Conservation (phyloP, 306 rosid genomes). For the Clitoria ternatea region DNA sequence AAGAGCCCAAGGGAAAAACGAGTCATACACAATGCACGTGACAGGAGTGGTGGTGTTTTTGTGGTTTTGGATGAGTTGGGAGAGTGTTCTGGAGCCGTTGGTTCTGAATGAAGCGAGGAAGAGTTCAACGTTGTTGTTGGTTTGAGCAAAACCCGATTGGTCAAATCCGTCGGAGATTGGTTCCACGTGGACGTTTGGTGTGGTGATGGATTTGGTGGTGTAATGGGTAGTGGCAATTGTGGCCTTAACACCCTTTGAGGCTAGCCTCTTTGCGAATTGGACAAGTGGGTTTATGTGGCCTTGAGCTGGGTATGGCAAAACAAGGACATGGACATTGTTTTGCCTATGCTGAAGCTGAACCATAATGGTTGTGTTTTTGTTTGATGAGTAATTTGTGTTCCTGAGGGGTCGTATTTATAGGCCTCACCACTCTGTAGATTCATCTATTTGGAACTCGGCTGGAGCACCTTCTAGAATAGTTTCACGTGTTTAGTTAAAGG, state of each 20-base stretch:
- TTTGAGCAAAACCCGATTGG: constrained; percentile 43
- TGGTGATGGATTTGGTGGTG: constrained; percentile 34
- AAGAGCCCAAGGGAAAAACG: constrained; percentile 50
- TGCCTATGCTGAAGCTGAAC: neutral
- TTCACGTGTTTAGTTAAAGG: too few species aligned
- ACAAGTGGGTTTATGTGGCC: constrained; percentile 53
- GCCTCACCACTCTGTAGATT: too few species aligned
- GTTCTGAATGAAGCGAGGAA: constrained; percentile 32
- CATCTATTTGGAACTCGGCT: too few species aligned
- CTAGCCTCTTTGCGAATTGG: constrained; percentile 45
- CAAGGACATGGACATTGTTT: constrained; percentile 28
- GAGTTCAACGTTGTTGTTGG: constrained; percentile 10
- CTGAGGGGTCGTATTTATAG: neutral
- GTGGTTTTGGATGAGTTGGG: constrained; percentile 23
- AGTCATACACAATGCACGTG: constrained; percentile 45
- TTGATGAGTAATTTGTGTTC: neutral
- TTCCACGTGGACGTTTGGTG: constrained; percentile 36
- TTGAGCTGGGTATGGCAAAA: constrained; percentile 51
- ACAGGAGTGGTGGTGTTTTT: constrained; percentile 8
- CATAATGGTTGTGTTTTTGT: neutral
- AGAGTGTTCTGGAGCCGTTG: constrained; percentile 35
- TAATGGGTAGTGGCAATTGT: constrained; percentile 51
- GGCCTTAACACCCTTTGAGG: constrained; percentile 42
- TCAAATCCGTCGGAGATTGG: constrained; percentile 69
- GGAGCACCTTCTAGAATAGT: too few species aligned